These are phyloP conservation scores for Picea mariana DNA, from an alignment of 83 land plant genomes.

Conservation along the genomic window DNA sequence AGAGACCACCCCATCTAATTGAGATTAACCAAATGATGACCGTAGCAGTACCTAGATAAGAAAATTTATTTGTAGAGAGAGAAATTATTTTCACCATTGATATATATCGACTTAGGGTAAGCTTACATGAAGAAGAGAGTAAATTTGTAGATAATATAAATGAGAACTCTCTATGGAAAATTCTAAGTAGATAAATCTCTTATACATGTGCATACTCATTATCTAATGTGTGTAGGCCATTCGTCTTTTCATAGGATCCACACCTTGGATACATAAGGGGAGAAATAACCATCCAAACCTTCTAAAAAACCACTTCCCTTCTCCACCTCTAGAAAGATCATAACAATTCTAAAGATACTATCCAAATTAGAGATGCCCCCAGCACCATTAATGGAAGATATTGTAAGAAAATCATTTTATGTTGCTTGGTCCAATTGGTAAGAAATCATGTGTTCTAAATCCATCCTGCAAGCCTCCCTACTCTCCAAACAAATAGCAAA, in stretches of 20 bases:
- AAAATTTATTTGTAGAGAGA: too few relatives aligned
- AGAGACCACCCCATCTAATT: too few relatives aligned
- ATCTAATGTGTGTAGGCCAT: too few relatives aligned
- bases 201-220: too few relatives aligned
- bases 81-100: too few relatives aligned
- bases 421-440: conserved; percentile 22
- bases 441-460: conserved; percentile 13
- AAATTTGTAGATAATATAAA: too few relatives aligned
- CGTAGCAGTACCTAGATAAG: too few relatives aligned
- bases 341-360: conserved; percentile 58
- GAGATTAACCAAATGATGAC: too few relatives aligned
- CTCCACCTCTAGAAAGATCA: conserved; percentile 46
- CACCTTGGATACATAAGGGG: conserved; percentile 40
- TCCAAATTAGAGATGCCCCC: conserved; percentile 67
- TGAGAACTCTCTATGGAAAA: too few relatives aligned
- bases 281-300: neutral
- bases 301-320: conserved; percentile 16
- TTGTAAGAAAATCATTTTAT: conserved; percentile 24
- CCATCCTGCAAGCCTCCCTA: conserved; percentile 11
- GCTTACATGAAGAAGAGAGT: too few relatives aligned
- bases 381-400: conserved; percentile 43
- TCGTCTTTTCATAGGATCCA: neutral
- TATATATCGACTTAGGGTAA: too few relatives aligned
- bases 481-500: conserved; percentile 1
- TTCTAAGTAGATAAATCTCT: too few relatives aligned